phyloP scores from a whole-genome alignment of 768 basidiomycete species.

The Termitomyces heimii region DNA sequence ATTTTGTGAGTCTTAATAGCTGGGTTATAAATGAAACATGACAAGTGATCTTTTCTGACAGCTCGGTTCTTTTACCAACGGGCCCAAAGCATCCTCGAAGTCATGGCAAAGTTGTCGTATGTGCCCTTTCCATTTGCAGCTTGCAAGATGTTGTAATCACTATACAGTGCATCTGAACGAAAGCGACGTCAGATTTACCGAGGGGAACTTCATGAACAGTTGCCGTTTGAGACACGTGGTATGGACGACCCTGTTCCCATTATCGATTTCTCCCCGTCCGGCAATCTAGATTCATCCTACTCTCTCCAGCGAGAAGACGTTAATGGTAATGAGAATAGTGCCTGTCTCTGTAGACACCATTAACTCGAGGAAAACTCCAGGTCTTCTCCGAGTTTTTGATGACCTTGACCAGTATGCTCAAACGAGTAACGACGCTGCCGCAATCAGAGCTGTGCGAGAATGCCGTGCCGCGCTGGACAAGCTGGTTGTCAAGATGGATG shows the following conservation, averaged over 20 bases:
- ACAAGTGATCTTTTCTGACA: conserved; percentile 20
- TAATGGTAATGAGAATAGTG: conserved; percentile 46
- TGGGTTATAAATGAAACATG: background rate
- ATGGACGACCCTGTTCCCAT: conserved; percentile 77
- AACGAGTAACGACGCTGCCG: conserved; percentile 35
- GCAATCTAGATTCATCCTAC: conserved; percentile 56
- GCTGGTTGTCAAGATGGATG: conserved; percentile 73
- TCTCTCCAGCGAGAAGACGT: conserved; percentile 69
- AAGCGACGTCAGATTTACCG: conserved; percentile 84
- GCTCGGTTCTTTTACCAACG: conserved; percentile 78
- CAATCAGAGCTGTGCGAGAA: conserved; percentile 54
- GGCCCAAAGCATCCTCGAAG: conserved; percentile 74
- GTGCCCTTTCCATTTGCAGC: conserved; percentile 20
- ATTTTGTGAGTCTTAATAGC: conserved; percentile 51
- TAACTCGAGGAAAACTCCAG: conserved; percentile 29
- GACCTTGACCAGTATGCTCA: conserved; percentile 58
- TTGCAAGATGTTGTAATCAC: background rate
- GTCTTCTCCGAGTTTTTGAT: conserved; percentile 52
- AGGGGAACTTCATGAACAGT: conserved; percentile 74
- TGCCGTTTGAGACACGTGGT: conserved; percentile 81
- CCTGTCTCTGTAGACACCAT: background rate
- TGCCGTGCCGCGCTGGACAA: conserved; percentile 60
- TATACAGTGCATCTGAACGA: conserved; percentile 66
- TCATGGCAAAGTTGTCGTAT: conserved; percentile 85
- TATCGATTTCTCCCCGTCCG: conserved; percentile 74